These are phyloP conservation scores for Amanita phalloides DNA, from an alignment of 768 basidiomycete species.

Conservation along the genomic window DNA sequence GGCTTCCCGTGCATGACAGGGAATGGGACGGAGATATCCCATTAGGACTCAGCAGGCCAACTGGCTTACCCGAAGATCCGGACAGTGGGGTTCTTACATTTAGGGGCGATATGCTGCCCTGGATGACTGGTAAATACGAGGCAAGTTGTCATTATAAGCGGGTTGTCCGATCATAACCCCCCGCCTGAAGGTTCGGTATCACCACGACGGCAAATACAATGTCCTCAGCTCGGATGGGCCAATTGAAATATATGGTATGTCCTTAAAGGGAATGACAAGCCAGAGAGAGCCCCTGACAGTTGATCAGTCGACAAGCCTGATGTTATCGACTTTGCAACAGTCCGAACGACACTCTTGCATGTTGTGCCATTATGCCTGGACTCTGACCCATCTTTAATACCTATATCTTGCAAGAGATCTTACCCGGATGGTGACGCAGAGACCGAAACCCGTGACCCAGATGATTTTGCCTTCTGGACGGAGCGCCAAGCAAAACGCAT, in stretches of 20 bases:
- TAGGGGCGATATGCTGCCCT: conserved; percentile 71
- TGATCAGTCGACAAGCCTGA: conserved; percentile 30
- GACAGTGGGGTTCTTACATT: conserved; percentile 65
- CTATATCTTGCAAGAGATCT: conserved; percentile 45
- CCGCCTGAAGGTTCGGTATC: conserved; percentile 60
- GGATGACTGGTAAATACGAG: conserved; percentile 83
- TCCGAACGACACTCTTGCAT: conserved; percentile 56
- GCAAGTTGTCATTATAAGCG: conserved; percentile 23
- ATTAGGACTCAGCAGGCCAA: conserved; percentile 29
- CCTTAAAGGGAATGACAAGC: not conserved
- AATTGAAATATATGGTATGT: conserved; percentile 80
- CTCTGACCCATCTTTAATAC: conserved; percentile 74
- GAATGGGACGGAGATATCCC: conserved; percentile 91
- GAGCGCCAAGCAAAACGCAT: conserved; percentile 87
- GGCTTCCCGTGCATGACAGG: conserved; percentile 84
- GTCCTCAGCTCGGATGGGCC: conserved; percentile 83
- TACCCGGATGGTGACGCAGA: conserved; percentile 15
- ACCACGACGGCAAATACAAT: conserved; percentile 96
- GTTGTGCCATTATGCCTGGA: conserved; percentile 85
- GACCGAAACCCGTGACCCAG: conserved; percentile 52
- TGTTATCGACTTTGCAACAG: conserved; percentile 49
- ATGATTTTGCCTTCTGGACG: conserved; percentile 94
- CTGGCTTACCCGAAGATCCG: conserved; percentile 27
- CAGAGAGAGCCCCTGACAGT: not conserved
- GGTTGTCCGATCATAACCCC: not conserved